Evolutionary conservation across 306 rosid species (phyloP).

Genomic region (Alnus glutinosa): DNA sequence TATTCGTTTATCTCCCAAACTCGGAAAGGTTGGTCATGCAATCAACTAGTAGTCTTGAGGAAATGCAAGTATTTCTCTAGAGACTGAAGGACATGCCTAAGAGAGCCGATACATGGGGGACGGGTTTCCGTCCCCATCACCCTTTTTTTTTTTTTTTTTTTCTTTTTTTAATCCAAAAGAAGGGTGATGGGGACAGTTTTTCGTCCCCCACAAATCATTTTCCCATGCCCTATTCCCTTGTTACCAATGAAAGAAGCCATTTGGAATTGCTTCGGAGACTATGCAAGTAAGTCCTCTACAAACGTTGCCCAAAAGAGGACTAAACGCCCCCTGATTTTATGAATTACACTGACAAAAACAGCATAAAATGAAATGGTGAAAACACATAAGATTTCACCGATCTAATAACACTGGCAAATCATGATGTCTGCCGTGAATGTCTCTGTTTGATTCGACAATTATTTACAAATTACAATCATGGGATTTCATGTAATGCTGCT

Average conservation of each 20-base stretch:
- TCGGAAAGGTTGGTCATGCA: too few species aligned
- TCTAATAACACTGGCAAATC: not conserved
- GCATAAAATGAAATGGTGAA: not conserved
- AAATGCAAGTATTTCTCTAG: too few species aligned
- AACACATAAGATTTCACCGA: not conserved
- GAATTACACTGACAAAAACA: not conserved
- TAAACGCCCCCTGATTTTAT: not conserved
- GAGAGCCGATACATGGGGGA: too few species aligned
- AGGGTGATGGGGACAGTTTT: too few species aligned
- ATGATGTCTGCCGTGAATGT: not conserved
- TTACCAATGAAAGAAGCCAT: not conserved
- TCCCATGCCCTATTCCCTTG: not conserved
- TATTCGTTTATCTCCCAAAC: too few species aligned
- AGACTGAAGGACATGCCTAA: not conserved
- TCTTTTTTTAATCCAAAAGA: too few species aligned
- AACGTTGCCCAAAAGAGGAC: not conserved
- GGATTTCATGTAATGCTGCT: constrained; percentile 46
- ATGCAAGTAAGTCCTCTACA: not conserved
- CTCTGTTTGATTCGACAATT: not conserved
- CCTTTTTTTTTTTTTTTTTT: too few species aligned
- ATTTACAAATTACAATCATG: constrained; percentile 9
- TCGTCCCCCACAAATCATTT: too few species aligned
- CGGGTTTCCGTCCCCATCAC: too few species aligned
- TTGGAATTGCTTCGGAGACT: not conserved
- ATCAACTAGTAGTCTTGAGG: too few species aligned